These are phyloP conservation scores for Paramyrothecium sp. DNA, from an alignment of 2,329 filamentous ascomycete genomes.

Conservation along the genomic window DNA sequence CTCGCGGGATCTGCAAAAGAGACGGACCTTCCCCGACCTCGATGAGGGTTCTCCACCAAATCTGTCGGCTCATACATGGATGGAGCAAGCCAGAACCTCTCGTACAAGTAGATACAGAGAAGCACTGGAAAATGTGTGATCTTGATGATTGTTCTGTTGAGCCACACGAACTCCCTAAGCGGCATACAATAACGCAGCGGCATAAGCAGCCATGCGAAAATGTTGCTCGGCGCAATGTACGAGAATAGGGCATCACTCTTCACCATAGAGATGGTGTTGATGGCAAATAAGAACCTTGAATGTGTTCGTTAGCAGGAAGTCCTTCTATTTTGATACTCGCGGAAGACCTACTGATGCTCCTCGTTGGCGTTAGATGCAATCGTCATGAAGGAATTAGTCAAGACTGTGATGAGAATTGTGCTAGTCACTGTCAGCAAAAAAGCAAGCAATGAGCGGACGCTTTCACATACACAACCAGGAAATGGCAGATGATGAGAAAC, in stretches of 20 bases:
- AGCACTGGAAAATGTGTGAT: slow-evolving; percentile 84
- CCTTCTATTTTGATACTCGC: too few species aligned
- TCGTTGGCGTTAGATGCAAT: slow-evolving; percentile 92
- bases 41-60: slow-evolving; percentile 70
- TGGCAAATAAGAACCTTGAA: slow-evolving; percentile 77
- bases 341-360: slow-evolving; percentile 66
- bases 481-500: slow-evolving; percentile 93
- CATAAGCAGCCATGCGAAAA: slow-evolving; percentile 85
- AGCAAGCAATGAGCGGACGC: not conserved
- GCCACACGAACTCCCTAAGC: slow-evolving; percentile 74
- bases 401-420: slow-evolving; percentile 90
- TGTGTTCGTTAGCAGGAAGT: slow-evolving; percentile 6
- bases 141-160: slow-evolving; percentile 92
- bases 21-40: slow-evolving; percentile 46
- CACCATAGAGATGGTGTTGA: slow-evolving; percentile 97
- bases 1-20: slow-evolving; percentile 57
- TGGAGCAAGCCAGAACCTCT: slow-evolving; percentile 73
- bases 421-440: slow-evolving; percentile 26
- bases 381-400: slow-evolving; percentile 94
- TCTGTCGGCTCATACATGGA: slow-evolving; percentile 81
- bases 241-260: slow-evolving; percentile 97
- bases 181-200: slow-evolving; percentile 79
- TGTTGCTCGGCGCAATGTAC: slow-evolving; percentile 87
- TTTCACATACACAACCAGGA: slow-evolving; percentile 70
- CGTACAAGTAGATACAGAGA: slow-evolving; percentile 84